Evolutionary conservation across 148 eudicot species (phyloP), one percentile per base, ranked within the genome.

Genomic region (Tetragonia tetragonoides): DNA sequence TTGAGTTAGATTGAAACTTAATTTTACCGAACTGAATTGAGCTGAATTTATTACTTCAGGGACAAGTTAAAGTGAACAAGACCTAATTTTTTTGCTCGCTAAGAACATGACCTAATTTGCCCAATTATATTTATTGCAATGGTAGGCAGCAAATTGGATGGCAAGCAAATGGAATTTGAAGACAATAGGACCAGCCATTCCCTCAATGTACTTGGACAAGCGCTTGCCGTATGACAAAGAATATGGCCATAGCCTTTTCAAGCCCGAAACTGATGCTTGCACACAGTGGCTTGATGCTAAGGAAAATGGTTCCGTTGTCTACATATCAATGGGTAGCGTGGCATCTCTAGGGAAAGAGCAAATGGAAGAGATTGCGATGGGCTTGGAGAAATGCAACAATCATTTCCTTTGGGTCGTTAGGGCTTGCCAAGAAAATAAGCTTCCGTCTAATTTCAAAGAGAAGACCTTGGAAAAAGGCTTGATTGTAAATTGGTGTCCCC

Each of bases 261-360:
- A 77, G 34, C 80, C 84, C 39, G 80, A 81, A 74, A 77, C 77
- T 11, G 77, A 72, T 6, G 59, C 77, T 20, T 81, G 77, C 66
- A 81, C 77, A n/a, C 68, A 73, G 66, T 77, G 84, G 84, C 84
- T 81, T 67, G 54, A 84, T 82, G 73, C 75, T 7, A 86, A 75
- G 68, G 73, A 79, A 38, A 40, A 42, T 5, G 51, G 41, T 8
- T 89, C 91, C 0, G 92, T 89, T 7, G 78, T 89, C 23, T 90
- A 90, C 66, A 81, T 85, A 6, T 85, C 94, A 59, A 90, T 92
- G 62, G 94, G 97, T 12, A 89, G 91, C 72, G 3, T 88, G 64
- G 89, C 97, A 0, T 70, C 73, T 54, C 80, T 92, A 4, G 76
- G 44, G 0, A 17, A 74, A 54, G 78, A 84, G 34, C 89, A 89